These are phyloP conservation scores for Fomitopsis schrenkii DNA, from an alignment of 1,284 basidiomycete species.

Conservation along the genomic window DNA sequence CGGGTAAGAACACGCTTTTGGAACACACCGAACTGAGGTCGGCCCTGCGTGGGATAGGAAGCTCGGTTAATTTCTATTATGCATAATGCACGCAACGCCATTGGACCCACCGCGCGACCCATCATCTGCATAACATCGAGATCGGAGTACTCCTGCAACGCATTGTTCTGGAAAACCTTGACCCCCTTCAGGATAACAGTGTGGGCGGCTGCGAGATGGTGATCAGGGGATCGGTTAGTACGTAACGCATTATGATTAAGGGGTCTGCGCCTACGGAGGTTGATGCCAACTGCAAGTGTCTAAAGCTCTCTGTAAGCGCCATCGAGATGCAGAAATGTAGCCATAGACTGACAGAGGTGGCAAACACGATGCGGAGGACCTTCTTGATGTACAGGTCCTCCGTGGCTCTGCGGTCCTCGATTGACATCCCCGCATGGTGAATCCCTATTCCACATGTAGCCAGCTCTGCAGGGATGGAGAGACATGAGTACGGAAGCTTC, in stretches of 20 bases:
- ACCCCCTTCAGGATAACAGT: conserved; percentile 83
- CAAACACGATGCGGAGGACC: conserved; percentile 62
- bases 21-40: conserved; percentile 83
- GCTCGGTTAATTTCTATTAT: background rate
- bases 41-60: conserved; percentile 48
- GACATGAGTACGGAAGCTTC: background rate
- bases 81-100: background rate
- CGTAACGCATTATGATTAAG: background rate
- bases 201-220: conserved; percentile 54
- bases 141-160: conserved; percentile 72
- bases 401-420: conserved; percentile 64
- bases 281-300: conserved; percentile 88
- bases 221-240: background rate
- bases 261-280: conserved; percentile 58
- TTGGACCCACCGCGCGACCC: conserved; percentile 64
- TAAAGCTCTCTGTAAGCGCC: conserved; percentile 25
- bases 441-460: conserved; percentile 70
- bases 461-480: conserved; percentile 40
- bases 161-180: conserved; percentile 62
- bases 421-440: conserved; percentile 83
- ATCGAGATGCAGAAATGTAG: background rate
- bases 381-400: conserved; percentile 72
- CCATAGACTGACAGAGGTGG: conserved; percentile 58
- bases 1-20: conserved; percentile 3
- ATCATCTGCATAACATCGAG: conserved; percentile 86